Conservation (phyloP, 2,329 filamentous ascomycete species). For the Xylariaceae sp. region DNA sequence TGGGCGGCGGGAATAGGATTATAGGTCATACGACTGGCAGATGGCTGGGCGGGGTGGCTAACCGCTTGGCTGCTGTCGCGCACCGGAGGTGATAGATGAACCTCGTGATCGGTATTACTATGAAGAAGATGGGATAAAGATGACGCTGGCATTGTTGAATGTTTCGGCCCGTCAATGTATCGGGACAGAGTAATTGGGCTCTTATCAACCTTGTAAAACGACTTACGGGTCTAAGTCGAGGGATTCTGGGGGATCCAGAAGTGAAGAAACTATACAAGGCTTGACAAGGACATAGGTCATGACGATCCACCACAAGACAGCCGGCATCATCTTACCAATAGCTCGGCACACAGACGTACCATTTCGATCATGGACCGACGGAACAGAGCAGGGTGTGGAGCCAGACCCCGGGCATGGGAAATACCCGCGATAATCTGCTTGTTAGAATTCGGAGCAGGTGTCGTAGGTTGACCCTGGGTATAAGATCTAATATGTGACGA, state of each 20-base stretch:
- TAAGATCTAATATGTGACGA: too few species aligned
- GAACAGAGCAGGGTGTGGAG: background rate
- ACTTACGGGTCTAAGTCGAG: background rate
- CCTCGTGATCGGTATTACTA: constrained; percentile 13
- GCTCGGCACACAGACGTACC: background rate
- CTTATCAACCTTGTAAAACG: background rate
- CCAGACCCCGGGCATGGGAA: background rate
- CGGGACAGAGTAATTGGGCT: background rate
- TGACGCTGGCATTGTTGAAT: constrained; percentile 16
- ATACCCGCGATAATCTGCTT: background rate
- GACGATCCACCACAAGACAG: background rate
- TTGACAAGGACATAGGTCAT: background rate
- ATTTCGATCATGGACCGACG: background rate
- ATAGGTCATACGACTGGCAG: background rate
- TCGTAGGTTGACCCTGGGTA: background rate
- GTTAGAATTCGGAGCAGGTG: background rate
- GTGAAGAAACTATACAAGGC: background rate
- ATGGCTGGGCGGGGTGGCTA: background rate
- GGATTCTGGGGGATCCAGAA: background rate
- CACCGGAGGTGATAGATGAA: background rate
- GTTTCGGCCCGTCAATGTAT: background rate
- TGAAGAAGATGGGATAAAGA: constrained; percentile 27
- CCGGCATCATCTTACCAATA: background rate
- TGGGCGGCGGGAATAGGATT: background rate
- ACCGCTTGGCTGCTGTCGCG: background rate